These are phyloP conservation scores for Rhodotorula taiwanensis DNA, from an alignment of 768 basidiomycete genomes.

Conservation along the genomic window DNA sequence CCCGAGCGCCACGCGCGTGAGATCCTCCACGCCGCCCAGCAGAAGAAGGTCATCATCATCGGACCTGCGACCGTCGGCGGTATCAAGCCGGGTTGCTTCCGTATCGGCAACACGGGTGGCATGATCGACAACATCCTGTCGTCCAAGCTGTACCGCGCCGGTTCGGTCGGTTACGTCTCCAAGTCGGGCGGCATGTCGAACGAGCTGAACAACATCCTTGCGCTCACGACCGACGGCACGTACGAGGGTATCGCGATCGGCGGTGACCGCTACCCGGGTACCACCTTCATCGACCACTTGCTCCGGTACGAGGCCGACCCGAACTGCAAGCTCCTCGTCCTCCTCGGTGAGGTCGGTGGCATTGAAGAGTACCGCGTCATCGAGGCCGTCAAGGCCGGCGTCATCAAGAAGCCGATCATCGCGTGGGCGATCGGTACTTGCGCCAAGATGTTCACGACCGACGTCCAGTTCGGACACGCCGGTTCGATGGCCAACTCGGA, in stretches of 20 bases:
- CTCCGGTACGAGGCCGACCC: conserved; percentile 95
- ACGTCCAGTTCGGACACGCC: conserved; percentile 99
- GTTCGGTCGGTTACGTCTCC: conserved; percentile 96
- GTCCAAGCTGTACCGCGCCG: conserved; percentile 95
- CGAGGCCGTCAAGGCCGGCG: conserved; percentile 85
- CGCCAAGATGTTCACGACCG: conserved; percentile 99
- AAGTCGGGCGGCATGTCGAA: conserved; percentile 99
- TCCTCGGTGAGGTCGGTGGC: conserved; percentile 97
- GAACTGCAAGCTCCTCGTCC: conserved; percentile 96
- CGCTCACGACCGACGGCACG: conserved; percentile 88
- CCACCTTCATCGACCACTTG: conserved; percentile 97
- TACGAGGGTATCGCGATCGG: conserved; percentile 99
- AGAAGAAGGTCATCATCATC: conserved; percentile 81
- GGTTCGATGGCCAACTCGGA: conserved; percentile 97
- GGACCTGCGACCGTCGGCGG: conserved; percentile 98
- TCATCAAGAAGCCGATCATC: conserved; percentile 96
- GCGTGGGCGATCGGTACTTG: conserved; percentile 99
- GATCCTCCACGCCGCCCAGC: conserved; percentile 78
- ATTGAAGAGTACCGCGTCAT: conserved; percentile 99
- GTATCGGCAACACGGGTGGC: conserved; percentile 98
- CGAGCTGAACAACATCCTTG: conserved; percentile 99
- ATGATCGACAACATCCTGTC: conserved; percentile 99
- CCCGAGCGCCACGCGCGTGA: conserved; percentile 96
- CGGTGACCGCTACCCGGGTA: conserved; percentile 97
- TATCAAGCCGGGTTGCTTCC: conserved; percentile 99